Conservation (phyloP, 2,329 filamentous ascomycete genomes). For the Corinectria fuckeliana region DNA sequence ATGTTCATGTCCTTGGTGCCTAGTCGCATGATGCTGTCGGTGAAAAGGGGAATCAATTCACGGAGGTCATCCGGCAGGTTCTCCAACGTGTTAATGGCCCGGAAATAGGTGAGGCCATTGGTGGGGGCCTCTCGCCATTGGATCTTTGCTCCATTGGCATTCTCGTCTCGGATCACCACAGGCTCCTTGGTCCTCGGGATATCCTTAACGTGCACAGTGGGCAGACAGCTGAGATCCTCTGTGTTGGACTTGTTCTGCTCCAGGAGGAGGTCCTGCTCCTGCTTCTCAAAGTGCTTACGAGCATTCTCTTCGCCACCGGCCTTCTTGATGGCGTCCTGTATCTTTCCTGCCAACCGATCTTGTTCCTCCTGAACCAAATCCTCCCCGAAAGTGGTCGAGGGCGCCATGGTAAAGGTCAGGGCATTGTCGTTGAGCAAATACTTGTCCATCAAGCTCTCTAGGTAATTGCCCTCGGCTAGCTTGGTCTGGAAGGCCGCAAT, state of each 20-base stretch:
- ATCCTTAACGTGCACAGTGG: slow-evolving; percentile 86
- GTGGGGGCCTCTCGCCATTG: slow-evolving; percentile 94
- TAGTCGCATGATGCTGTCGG: slow-evolving; percentile 89
- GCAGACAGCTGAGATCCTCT: slow-evolving; percentile 85
- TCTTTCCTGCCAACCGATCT: slow-evolving; percentile 74
- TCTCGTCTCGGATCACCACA: slow-evolving; percentile 66
- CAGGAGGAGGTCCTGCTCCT: slow-evolving; percentile 79
- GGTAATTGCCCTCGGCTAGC: slow-evolving; percentile 77
- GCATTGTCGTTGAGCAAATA: slow-evolving; percentile 89
- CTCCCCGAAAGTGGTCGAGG: slow-evolving; percentile 75
- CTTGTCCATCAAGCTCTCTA: slow-evolving; percentile 85
- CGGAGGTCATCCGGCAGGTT: slow-evolving; percentile 85
- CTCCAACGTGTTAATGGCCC: slow-evolving; percentile 81
- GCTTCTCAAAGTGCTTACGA: slow-evolving; percentile 72
- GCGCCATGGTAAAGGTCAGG: slow-evolving; percentile 93
- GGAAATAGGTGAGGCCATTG: slow-evolving; percentile 95
- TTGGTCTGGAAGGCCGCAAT: slow-evolving; percentile 81
- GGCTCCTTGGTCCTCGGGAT: slow-evolving; percentile 80
- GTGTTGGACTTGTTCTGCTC: slow-evolving; percentile 86
- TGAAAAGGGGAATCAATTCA: slow-evolving; percentile 86
- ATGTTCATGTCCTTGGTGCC: slow-evolving; percentile 88
- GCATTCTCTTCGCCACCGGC: slow-evolving; percentile 76
- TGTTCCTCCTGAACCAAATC: slow-evolving; percentile 81
- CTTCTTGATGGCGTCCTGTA: slow-evolving; percentile 70
- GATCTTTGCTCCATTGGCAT: slow-evolving; percentile 69